These are phyloP conservation scores for Arthroderma sp. DNA, from an alignment of 2,329 filamentous ascomycete genomes.

Conservation along the genomic window DNA sequence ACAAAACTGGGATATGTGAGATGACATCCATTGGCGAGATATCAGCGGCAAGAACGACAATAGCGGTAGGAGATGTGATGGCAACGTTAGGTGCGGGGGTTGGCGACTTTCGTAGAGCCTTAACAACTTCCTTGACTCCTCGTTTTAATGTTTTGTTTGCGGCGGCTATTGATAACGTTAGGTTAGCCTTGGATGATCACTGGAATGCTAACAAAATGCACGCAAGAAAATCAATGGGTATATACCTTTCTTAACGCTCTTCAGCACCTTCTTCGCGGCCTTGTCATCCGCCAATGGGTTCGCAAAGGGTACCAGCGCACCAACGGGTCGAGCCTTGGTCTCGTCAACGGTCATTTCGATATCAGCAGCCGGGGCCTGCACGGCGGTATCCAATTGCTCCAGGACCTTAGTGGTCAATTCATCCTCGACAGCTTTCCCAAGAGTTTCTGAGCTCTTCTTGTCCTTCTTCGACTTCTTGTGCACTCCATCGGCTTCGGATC, in stretches of 20 bases:
- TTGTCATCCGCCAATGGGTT: constrained; percentile 39
- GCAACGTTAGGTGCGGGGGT: constrained; percentile 52
- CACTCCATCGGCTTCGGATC: constrained; percentile 33
- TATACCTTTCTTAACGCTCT: constrained; percentile 40
- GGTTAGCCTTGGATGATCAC: constrained; percentile 10
- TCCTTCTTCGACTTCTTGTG: constrained; percentile 36
- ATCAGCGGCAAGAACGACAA: constrained; percentile 89
- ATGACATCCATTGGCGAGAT: constrained; percentile 99
- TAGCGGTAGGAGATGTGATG: constrained; percentile 49
- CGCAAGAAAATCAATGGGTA: constrained; percentile 1
- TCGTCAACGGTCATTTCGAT: constrained; percentile 15
- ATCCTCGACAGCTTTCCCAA: constrained; percentile 28
- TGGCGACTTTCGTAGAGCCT: constrained; percentile 87
- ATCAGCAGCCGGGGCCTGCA: constrained; percentile 15
- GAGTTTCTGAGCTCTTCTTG: constrained; percentile 28
- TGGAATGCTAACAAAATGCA: background rate
- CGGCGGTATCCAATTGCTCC: constrained; percentile 17
- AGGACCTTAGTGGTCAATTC: constrained; percentile 25
- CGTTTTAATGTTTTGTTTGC: constrained; percentile 93
- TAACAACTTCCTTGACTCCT: constrained; percentile 97
- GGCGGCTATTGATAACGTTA: constrained; percentile 50
- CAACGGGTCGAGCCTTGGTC: constrained; percentile 23
- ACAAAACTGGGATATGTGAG: constrained; percentile 91
- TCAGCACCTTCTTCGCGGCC: constrained; percentile 38
- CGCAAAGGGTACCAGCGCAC: constrained; percentile 38